phyloP scores from a whole-genome alignment of 164 flowering plant genomes.

The Annona cherimola region DNA sequence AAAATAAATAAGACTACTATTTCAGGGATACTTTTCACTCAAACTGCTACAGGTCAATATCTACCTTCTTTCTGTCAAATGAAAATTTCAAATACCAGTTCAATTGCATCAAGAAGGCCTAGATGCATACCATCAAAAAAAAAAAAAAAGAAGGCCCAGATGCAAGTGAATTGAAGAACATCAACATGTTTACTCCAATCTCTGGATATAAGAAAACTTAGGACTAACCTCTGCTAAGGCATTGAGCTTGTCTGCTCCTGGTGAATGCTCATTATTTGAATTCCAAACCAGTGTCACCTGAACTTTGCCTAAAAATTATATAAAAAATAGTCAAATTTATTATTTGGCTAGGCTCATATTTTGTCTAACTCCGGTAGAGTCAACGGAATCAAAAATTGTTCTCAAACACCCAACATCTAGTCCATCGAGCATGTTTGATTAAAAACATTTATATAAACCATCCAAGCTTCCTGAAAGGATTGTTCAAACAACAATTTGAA shows the following conservation, averaged over 20 bases:
- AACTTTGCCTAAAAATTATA: conserved; percentile 58
- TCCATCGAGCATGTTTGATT: background rate
- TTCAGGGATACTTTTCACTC: background rate
- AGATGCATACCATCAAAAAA: background rate
- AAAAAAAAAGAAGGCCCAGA: background rate
- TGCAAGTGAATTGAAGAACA: background rate
- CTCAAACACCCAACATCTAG: background rate
- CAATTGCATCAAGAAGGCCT: background rate
- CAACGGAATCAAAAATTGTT: background rate
- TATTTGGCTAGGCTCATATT: background rate
- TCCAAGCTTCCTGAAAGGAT: background rate
- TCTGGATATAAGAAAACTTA: background rate
- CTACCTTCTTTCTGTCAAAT: background rate
- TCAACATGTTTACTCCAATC: background rate
- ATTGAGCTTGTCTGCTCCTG: conserved; percentile 53
- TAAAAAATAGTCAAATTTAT: background rate
- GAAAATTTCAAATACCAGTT: background rate
- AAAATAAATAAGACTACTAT: background rate
- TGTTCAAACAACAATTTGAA: background rate
- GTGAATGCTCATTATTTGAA: conserved; percentile 74
- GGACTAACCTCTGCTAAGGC: conserved; percentile 66
- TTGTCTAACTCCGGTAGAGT: background rate
- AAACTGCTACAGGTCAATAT: background rate
- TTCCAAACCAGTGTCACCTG: conserved; percentile 96
- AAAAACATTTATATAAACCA: background rate